Percentiles rank a stretch among this genome's conserved stretches.
Evolutionary conservation across 1,284 basidiomycete species (phyloP).

Genomic region (Sutorius eximius): DNA sequence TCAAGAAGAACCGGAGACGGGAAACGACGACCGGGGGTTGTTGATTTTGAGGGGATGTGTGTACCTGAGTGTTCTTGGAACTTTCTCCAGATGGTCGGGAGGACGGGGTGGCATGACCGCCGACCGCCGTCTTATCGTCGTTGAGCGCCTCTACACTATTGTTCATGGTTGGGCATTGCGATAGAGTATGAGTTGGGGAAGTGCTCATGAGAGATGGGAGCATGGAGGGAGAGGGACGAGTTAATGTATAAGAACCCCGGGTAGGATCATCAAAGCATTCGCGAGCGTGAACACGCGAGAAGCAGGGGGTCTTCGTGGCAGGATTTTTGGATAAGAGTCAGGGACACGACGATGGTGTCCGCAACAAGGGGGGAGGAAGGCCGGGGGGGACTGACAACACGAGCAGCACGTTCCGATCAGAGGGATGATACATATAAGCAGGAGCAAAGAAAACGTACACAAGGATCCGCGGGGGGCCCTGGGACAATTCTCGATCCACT

Average conservation of each 20-base stretch:
- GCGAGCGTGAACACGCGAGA: slow-evolving; percentile 12
- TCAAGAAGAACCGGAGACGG: slow-evolving; percentile 33
- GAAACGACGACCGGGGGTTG: slow-evolving; percentile 31
- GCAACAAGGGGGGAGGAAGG: slow-evolving; percentile 5
- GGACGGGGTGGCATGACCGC: not conserved
- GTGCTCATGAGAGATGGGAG: slow-evolving; percentile 24
- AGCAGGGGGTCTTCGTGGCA: slow-evolving; percentile 1
- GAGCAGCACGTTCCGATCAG: slow-evolving; percentile 19
- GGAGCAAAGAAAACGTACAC: slow-evolving; percentile 10
- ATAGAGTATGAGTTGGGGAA: slow-evolving; percentile 31
- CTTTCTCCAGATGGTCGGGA: slow-evolving; percentile 3
- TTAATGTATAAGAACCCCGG: slow-evolving; percentile 28
- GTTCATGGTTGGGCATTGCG: slow-evolving; percentile 33
- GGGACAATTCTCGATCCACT: slow-evolving; percentile 28
- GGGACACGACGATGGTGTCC: slow-evolving; percentile 17
- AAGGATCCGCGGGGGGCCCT: slow-evolving; percentile 35
- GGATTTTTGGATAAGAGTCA: slow-evolving; percentile 10
- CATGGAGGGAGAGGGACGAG: not conserved
- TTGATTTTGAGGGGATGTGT: slow-evolving; percentile 6
- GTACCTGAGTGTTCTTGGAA: not conserved
- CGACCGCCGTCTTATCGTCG: slow-evolving; percentile 25
- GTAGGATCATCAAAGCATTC: slow-evolving; percentile 17
- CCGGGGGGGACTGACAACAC: slow-evolving; percentile 13
- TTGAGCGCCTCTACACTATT: slow-evolving; percentile 28
- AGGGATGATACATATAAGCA: slow-evolving; percentile 27